Evolutionary conservation across 768 basidiomycete genomes (phyloP).

Genomic region (Pleurotus pulmonarius): DNA sequence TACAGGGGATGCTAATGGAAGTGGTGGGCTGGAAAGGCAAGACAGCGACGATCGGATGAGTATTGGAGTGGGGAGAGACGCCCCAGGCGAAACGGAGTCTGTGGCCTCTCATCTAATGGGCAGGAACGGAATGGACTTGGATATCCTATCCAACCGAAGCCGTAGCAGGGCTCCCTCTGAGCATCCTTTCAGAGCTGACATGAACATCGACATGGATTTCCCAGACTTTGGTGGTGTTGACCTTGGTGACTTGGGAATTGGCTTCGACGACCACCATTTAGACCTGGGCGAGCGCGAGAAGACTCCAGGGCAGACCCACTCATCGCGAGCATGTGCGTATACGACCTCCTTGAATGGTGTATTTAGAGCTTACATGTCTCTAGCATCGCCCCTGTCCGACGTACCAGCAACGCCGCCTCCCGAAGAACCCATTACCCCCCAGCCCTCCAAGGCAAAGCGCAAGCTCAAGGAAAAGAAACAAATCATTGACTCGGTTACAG

Average conservation of each 20-base stretch:
- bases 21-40: constrained; percentile 17
- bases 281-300: constrained; percentile 38
- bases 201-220: constrained; percentile 37
- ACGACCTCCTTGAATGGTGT: not conserved
- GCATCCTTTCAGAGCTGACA: constrained; percentile 58
- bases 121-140: constrained; percentile 47
- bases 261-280: constrained; percentile 54
- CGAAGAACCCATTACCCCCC: constrained; percentile 44
- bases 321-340: constrained; percentile 67
- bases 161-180: constrained; percentile 64
- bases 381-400: constrained; percentile 76
- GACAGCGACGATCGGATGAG: constrained; percentile 51
- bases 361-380: not conserved
- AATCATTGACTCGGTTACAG: constrained; percentile 87
- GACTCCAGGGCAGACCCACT: constrained; percentile 57
- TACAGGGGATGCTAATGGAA: constrained; percentile 27
- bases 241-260: constrained; percentile 56
- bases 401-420: constrained; percentile 77
- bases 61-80: constrained; percentile 71
- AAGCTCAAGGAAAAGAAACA: constrained; percentile 76
- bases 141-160: constrained; percentile 56
- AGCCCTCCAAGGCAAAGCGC: constrained; percentile 37
- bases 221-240: constrained; percentile 62
- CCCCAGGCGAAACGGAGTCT: constrained; percentile 48
- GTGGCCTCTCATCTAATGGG: constrained; percentile 61